phyloP scores from a whole-genome alignment of 495 filamentous ascomycete species.

The Aspergillus cavernicola region DNA sequence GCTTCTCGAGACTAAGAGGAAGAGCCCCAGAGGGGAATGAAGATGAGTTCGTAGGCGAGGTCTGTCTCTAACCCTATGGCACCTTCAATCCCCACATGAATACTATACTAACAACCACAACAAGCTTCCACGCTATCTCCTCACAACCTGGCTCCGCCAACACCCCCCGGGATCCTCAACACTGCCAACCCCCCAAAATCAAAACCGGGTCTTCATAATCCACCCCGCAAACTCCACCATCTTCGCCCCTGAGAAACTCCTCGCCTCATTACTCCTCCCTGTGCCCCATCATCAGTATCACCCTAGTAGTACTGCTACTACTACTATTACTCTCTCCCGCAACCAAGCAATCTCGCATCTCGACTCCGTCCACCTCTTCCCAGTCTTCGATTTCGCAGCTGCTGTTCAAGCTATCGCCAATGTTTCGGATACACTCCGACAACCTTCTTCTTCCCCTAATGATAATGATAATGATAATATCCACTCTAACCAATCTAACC shows the following conservation, averaged over 20 bases:
- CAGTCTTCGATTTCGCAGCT: slow-evolving; percentile 32
- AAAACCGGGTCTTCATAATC: slow-evolving; percentile 42
- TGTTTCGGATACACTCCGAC: slow-evolving; percentile 29
- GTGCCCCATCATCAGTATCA: not conserved
- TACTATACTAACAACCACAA: not conserved
- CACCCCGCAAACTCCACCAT: slow-evolving; percentile 82
- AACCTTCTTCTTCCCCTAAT: slow-evolving; percentile 13
- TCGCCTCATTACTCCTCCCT: slow-evolving; percentile 32
- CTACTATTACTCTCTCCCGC: slow-evolving; percentile 21
- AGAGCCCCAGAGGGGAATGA: slow-evolving; percentile 26
- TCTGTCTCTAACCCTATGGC: too few relatives aligned
- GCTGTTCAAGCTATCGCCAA: slow-evolving; percentile 34
- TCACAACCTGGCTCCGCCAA: slow-evolving; percentile 17
- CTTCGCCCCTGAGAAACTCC: slow-evolving; percentile 69
- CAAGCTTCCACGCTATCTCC: slow-evolving; percentile 22
- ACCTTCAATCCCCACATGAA: too few relatives aligned
- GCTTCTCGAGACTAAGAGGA: slow-evolving; percentile 34
- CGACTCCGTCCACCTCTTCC: slow-evolving; percentile 38
- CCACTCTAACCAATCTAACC: not conserved
- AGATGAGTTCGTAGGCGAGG: slow-evolving; percentile 34
- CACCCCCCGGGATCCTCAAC: not conserved
- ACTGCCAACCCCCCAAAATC: slow-evolving; percentile 10
- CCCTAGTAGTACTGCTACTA: slow-evolving; percentile 1
- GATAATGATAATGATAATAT: not conserved
- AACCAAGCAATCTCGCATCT: slow-evolving; percentile 33